Evolutionary conservation across 495 filamentous ascomycete genomes (phyloP).

Genomic region (Penicillium egyptiacum): DNA sequence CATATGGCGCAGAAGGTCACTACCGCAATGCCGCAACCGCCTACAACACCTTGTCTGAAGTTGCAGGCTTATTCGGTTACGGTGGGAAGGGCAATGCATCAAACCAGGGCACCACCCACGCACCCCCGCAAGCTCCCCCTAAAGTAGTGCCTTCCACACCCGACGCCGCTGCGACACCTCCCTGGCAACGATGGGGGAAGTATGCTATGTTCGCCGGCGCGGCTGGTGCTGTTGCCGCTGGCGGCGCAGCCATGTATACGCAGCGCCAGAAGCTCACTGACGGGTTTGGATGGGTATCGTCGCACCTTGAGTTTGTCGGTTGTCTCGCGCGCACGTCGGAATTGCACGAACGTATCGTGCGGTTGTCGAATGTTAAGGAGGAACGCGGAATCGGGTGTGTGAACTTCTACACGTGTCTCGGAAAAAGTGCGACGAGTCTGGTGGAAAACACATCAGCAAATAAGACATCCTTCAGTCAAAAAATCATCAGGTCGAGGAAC

Average conservation of each 20-base stretch:
- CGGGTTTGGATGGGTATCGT: conserved; percentile 76
- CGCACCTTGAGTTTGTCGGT: conserved; percentile 94
- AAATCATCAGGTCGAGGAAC: conserved; percentile 48
- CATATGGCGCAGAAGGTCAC: conserved; percentile 84
- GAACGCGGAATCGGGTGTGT: conserved; percentile 64
- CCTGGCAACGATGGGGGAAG: conserved; percentile 74
- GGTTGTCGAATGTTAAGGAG: conserved; percentile 55
- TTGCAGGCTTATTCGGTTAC: conserved; percentile 61
- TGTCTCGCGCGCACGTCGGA: conserved; percentile 79
- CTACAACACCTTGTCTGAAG: conserved; percentile 64
- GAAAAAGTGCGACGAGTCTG: conserved; percentile 53
- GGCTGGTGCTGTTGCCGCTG: conserved; percentile 76
- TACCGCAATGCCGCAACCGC: conserved; percentile 71
- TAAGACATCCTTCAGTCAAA: conserved; percentile 38
- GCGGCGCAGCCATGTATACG: conserved; percentile 83
- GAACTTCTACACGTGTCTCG: conserved; percentile 82
- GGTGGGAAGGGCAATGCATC: conserved; percentile 37
- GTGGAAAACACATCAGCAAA: conserved; percentile 32
- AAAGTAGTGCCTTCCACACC: conserved; percentile 31
- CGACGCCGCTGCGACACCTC: conserved; percentile 55
- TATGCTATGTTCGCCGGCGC: conserved; percentile 82
- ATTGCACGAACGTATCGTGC: conserved; percentile 61
- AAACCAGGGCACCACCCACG: conserved; percentile 11
- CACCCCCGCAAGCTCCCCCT: conserved; percentile 12
- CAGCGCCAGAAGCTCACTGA: conserved; percentile 73